Conservation (phyloP, 225 moss, liverwort and hornwort genomes). For the Polytrichum formosum region DNA sequence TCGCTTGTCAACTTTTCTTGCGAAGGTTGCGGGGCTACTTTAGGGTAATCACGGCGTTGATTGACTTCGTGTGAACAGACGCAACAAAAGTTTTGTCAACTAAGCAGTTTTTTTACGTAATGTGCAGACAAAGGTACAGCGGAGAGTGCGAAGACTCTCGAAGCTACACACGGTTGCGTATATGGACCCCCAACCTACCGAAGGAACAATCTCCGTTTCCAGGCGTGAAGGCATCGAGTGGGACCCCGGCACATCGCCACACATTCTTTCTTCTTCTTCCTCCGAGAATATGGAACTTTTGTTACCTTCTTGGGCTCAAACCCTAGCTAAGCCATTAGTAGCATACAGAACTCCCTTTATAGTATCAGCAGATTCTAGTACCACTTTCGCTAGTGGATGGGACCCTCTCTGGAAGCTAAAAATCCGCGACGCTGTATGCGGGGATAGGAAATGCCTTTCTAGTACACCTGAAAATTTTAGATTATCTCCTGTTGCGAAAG, state of each 20-base stretch:
- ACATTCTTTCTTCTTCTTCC: conserved; percentile 1
- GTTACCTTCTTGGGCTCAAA: conserved; percentile 17
- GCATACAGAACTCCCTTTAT: background rate
- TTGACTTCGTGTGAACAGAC: no score
- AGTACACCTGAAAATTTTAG: background rate
- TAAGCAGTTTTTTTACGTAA: no score
- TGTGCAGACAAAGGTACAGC: conserved; percentile 17
- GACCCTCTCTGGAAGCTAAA: conserved; percentile 37
- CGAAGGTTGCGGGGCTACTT: no score
- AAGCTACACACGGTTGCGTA: background rate
- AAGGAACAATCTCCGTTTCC: conserved; percentile 7
- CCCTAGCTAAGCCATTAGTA: conserved; percentile 1
- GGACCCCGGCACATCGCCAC: conserved; percentile 6
- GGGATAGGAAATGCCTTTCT: conserved; percentile 3
- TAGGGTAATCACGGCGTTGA: no score
- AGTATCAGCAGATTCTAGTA: background rate
- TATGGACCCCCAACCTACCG: conserved; percentile 1
- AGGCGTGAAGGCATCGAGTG: conserved; percentile 35
- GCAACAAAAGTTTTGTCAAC: no score
- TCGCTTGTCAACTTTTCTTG: background rate
- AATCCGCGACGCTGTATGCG: conserved; percentile 28
- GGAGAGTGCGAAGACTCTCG: conserved; percentile 8
- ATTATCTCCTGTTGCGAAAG: conserved; percentile 14
- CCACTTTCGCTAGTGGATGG: conserved; percentile 12
- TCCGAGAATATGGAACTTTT: background rate